Base-by-base conservation (phyloP, 352 stramenopile species). In the Phytophthora brassicae region DNA sequence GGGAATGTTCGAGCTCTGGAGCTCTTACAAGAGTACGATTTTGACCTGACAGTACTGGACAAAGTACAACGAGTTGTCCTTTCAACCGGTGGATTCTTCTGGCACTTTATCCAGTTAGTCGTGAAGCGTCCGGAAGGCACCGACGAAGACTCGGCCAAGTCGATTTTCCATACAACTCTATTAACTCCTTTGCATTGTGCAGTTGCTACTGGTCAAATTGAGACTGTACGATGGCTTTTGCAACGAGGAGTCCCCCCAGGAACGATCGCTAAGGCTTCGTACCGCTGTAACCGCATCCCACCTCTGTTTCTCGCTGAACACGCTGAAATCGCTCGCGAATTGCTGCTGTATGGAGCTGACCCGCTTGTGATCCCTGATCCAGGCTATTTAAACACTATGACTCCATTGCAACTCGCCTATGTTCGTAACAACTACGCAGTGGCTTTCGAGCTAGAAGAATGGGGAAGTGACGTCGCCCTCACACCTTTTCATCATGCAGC, bases 321-420 rank as follows among this genome's bases (percentile, higher is more conserved):
- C 23, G 62, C 77, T 0, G 69, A 79, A 4, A 77, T 90, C 14
- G 75, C 87, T 23, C 58, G 65, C 16, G 73, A 81, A 26, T 48
- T 92, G 7, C 65, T 92, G 0, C 56, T 75, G 4, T 45, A 77
- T 19, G 81, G 80, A 33, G 82, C 82, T 3, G 72, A 92, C 38
- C 69, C 82, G 4, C 48, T 91, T 0, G 70, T 66, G n/a, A 78
- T 91, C 17, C 82, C 82, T 0, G 79, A 91, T 16, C 77, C 82
- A 26, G 82, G 82, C 17, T 75, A 74, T 64, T 86, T 87, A 75
- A 89, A 90, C 64, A 92, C 82, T 20, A 61, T 92, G 12, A 90
- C 82, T 1, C 80, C 72, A 16, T 56, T 92, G 7, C 80, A 92
- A 49, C 56, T 90, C 4, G 80, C 82, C 16, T 92, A 89, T 55